Evolutionary conservation across 805 yeast species (phyloP).

Genomic region (Starmerella floricola): DNA sequence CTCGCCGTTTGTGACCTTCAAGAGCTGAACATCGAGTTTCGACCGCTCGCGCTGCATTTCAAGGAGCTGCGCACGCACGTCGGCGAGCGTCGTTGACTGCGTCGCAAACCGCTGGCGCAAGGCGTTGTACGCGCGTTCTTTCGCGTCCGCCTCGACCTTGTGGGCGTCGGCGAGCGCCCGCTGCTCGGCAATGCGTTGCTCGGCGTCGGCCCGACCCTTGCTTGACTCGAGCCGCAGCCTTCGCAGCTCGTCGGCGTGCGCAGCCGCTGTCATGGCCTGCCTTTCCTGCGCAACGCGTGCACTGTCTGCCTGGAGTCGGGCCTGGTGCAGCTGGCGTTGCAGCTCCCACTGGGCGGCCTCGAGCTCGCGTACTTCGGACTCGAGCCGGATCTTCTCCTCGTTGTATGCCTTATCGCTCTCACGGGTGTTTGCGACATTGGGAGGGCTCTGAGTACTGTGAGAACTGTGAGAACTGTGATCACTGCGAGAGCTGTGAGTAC

Average conservation of each 20-base stretch:
- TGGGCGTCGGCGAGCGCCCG: constrained; percentile 2
- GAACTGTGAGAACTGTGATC: too few relatives aligned
- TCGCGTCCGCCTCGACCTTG: constrained; percentile 5
- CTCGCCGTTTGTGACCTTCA: constrained; percentile 4
- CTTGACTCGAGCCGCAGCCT: constrained; percentile 2
- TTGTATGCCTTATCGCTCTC: not conserved
- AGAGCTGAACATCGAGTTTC: constrained; percentile 4
- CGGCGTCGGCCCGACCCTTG: constrained; percentile 2
- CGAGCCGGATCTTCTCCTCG: constrained; percentile 1
- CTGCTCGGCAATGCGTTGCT: constrained; percentile 9
- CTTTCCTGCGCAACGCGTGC: constrained; percentile 7
- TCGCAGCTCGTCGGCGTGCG: constrained; percentile 2
- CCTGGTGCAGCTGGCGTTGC: constrained; percentile 7
- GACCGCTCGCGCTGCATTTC: constrained; percentile 8
- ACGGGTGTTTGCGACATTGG: too few relatives aligned
- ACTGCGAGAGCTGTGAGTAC: too few relatives aligned
- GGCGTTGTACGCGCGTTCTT: constrained; percentile 3
- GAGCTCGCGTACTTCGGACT: constrained; percentile 8
- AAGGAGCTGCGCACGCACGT: constrained; percentile 5
- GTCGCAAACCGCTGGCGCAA: constrained; percentile 9
- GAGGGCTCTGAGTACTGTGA: too few relatives aligned
- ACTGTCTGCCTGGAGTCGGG: constrained; percentile 5
- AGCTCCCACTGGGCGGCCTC: constrained; percentile 10
- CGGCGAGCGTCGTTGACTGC: constrained; percentile 10
- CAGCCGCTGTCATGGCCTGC: not conserved